Evolutionary conservation across 192 early-diverging fungal genomes (phyloP).

Genomic region (Dissophora ornata): DNA sequence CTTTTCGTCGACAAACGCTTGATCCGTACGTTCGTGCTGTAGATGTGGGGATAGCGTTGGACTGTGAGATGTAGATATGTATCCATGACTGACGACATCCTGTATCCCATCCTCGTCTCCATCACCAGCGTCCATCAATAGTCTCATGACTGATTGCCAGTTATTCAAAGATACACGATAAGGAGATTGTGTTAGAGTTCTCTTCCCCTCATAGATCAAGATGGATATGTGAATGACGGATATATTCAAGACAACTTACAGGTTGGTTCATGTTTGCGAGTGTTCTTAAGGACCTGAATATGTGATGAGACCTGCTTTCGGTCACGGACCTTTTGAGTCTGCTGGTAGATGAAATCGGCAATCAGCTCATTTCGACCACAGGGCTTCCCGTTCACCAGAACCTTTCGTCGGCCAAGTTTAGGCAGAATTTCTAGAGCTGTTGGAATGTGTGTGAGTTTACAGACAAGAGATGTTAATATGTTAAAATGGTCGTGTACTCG

Average conservation of each 20-base stretch:
- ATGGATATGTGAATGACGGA: too few relatives aligned
- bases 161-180: too few relatives aligned
- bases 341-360: conserved; percentile 76
- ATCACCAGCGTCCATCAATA: conserved; percentile 60
- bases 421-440: conserved; percentile 63
- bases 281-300: conserved; percentile 82
- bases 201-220: too few relatives aligned
- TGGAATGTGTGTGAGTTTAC: too few relatives aligned
- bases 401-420: conserved; percentile 64
- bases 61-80: conserved; percentile 6
- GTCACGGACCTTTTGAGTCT: conserved; percentile 72
- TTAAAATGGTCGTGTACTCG: too few relatives aligned
- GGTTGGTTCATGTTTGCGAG: conserved; percentile 66
- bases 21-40: not conserved
- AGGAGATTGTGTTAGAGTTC: too few relatives aligned
- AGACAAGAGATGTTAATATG: too few relatives aligned
- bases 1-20: not conserved
- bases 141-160: conserved; percentile 60
- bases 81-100: not conserved
- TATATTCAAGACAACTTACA: too few relatives aligned
- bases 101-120: conserved; percentile 48
- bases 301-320: conserved; percentile 85
- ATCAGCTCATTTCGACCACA: conserved; percentile 80
- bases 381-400: conserved; percentile 64
- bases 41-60: conserved; percentile 11